Evolutionary conservation across 148 eudicot genomes (phyloP).

Genomic region (Vaccinium darrowii): DNA sequence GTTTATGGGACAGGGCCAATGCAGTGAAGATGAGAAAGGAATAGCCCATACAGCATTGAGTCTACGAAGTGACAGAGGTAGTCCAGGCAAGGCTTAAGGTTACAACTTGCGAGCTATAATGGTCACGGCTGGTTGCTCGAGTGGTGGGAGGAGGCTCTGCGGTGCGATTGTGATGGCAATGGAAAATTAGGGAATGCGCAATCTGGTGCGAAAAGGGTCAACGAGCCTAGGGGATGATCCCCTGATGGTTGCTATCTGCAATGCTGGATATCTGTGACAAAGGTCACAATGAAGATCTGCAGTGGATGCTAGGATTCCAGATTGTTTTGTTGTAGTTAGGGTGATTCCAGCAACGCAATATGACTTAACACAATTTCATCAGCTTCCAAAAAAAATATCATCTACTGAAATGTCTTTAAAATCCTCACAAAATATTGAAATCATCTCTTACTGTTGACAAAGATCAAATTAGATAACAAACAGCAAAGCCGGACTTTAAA

Average conservation of each 20-base stretch:
- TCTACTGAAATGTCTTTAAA: neutral
- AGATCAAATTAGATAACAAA: neutral
- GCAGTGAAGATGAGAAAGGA: neutral
- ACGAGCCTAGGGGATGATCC: neutral
- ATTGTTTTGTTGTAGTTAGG: neutral
- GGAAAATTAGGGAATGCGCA: neutral
- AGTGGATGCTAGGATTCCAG: neutral
- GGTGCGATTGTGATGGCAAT: neutral
- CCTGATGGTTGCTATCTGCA: neutral
- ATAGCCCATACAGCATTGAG: neutral
- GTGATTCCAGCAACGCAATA: neutral
- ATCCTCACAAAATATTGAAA: neutral
- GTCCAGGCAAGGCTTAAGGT: neutral
- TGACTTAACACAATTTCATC: neutral
- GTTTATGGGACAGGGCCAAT: neutral
- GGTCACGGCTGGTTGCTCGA: neutral
- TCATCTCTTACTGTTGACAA: neutral
- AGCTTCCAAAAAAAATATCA: neutral
- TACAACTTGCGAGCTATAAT: neutral
- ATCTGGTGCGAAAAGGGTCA: neutral
- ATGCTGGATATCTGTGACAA: neutral
- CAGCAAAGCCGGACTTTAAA: neutral
- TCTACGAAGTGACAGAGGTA: neutral
- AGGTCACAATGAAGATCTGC: neutral
- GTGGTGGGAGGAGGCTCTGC: neutral